Base-by-base conservation (phyloP, 345 rosid species). In the Brassica incana region DNA sequence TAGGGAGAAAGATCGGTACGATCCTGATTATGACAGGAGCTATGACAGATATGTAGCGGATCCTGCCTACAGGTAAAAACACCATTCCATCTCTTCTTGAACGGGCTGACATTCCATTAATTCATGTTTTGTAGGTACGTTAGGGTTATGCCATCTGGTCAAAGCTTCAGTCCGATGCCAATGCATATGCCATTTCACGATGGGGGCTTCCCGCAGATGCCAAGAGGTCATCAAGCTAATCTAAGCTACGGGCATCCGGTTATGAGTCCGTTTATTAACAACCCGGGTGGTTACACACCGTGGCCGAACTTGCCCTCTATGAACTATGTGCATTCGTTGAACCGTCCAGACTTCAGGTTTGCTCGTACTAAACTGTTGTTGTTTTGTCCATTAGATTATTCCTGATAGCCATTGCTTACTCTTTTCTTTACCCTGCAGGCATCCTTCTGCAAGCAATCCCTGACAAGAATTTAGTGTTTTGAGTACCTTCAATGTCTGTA, bases 1-100 rank as follows among this genome's bases (percentile, higher is more conserved):
- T 71, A 88, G 92, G 83, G 99, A 93, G 87, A 95, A 93, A 80
- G 99, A 95, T 79, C 97, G 90, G 59, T 85, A 84, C 74, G 99
- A 93, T 71, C 98, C 99, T 15, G 99, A 96, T 85, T 96, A 93
- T 83, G 97, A 96, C 76, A 85, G 97, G 74, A 95, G 92, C 87
- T 93, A 95, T 67, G 95, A 87, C 36, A 90, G 97, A 95, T 95
- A 80, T 71, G 78, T 80, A 67, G 66, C 54, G 52, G 78, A 80
- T 74, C 83, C 79, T 0, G 66, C 60, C 11, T 79, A 79, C 71
- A 79, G 82, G 82, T 79, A 20, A 79, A 54, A 67, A n/a, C 59
- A 40, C 58, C 8, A 48, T 45, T 67, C 33, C 67, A 18, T 80
- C 72, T 63, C 67, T 52, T 60, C 65, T 27, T 6, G 40, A 54